A percentile compares a stretch with the other conserved stretches of the same genome.
These are phyloP conservation scores for Pleurotus pulmonarius DNA, from an alignment of 768 basidiomycete genomes.

Conservation along the genomic window DNA sequence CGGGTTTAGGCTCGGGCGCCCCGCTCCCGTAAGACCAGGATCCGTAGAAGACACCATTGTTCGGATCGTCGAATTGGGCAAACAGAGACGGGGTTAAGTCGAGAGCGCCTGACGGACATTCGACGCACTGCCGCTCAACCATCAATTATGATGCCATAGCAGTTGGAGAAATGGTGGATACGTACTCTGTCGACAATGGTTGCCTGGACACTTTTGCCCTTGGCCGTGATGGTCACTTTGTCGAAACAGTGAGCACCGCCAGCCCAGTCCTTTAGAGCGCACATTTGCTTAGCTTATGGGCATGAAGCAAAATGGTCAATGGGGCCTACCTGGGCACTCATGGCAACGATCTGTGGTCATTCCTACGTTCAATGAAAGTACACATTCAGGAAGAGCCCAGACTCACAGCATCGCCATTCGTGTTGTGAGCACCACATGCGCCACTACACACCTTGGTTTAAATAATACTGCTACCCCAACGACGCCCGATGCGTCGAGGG, in stretches of 20 bases:
- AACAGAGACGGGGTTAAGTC: slow-evolving; percentile 49
- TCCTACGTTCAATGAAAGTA: not conserved
- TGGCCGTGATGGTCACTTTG: slow-evolving; percentile 36
- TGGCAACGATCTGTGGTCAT: slow-evolving; percentile 36
- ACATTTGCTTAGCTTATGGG: not conserved
- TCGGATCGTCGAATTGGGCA: slow-evolving; percentile 28
- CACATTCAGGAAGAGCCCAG: not conserved
- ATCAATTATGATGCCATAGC: not conserved
- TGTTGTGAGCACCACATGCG: slow-evolving; percentile 33
- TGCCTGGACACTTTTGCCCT: slow-evolving; percentile 34
- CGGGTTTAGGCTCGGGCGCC: slow-evolving; percentile 12
- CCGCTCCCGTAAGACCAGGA: slow-evolving; percentile 35
- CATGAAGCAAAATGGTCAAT: not conserved
- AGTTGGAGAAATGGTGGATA: not conserved
- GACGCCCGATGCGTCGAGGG: not conserved
- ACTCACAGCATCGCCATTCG: slow-evolving; percentile 27
- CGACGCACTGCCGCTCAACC: slow-evolving; percentile 28
- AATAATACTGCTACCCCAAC: not conserved
- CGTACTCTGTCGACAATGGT: slow-evolving; percentile 41
- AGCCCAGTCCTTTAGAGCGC: slow-evolving; percentile 33
- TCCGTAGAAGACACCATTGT: slow-evolving; percentile 31
- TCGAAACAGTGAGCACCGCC: slow-evolving; percentile 40
- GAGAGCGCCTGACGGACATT: slow-evolving; percentile 35
- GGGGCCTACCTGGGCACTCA: slow-evolving; percentile 32
- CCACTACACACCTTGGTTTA: slow-evolving; percentile 25